Evolutionary conservation across 2,329 filamentous ascomycete genomes (phyloP), one percentile per base, ranked within the genome.

Genomic region (Nemania diffusa): DNA sequence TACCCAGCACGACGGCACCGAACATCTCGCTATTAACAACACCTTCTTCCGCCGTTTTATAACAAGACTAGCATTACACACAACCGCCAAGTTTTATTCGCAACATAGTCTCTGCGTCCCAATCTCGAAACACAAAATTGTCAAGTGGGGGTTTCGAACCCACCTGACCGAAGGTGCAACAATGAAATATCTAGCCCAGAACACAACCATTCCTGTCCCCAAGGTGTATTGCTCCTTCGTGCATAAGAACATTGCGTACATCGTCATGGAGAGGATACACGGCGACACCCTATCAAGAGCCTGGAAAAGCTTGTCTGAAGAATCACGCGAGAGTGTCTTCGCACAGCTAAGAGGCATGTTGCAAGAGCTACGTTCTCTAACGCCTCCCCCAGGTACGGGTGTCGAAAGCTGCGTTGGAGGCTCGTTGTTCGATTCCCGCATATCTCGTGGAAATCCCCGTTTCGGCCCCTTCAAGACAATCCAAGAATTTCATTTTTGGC

Each of bases 401-500:
- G 46, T 60, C 11, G 57, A 60, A 60, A 60, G 46, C 34, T 52
- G 57, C 22, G 46, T 52, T 37, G 46, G 46, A 27, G 46, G 46
- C 15, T 52, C 32, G 29, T 42, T 52, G 46, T 29, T n/a, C 34
- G 57, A 51, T 22, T 52, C 29, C 5, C 46, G 57, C 32, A 26
- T 52, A 52, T 2, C 46, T 37, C 32, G 22, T 52, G 46, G 46
- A 42, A 42, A 42, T 20, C 32, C 15, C 27, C 32, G 46, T 15
- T 52, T 60, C n/a, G 57, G 46, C 42, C 57, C 29, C 1, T 52
- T 52, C 46, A 52, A 52, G 24, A 60, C 57, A 42, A 52, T 42
- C 5, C 22, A 60, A n/a, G 32, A 52, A n/a, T 57, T 57, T n/a
- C 53, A 42, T 22, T 29, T 27, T 40, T 52, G 46, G 57, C 46